Base-by-base conservation (phyloP, 495 filamentous ascomycete genomes). In the Aspergillus nidulans region DNA sequence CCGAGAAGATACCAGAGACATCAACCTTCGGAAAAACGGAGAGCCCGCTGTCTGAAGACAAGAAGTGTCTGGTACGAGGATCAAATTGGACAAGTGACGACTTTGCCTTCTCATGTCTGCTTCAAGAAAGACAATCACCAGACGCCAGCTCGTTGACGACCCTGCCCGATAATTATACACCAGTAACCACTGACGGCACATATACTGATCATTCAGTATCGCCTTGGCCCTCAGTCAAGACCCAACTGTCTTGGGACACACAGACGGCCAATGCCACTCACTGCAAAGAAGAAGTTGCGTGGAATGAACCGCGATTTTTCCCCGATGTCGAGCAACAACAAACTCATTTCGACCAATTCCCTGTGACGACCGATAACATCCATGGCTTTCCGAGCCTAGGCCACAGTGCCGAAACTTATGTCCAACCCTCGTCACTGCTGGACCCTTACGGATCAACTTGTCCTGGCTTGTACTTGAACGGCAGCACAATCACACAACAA, bases 21-120 rank as follows among this genome's bases (percentile, higher is more conserved):
- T 49, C 52, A 18, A 16, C 20, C 1, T 53, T 52, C 7, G 32
- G 30, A 2, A n/a, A 42, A 23, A 28, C 26, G 0, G 38, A 28
- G 5, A 52, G 20, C 8, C 26, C 36, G 23, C 19, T 45, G 10
- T 49, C 36, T 16, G 44, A 53, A 16, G 18, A 43, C 15, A 26
- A 26, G 7, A 44, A 20, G 18, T 21, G n/a, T 40, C 20, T 44
- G 4, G 12, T 49, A 23, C 42, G 36, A 55, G 41, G 25, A 15
- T 34, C 52, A 28, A 55, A 50, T 25, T 56, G 51, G 57, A 26
- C 46, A 13, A 45, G 19, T 5, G 41, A 45, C 26, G 51, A 52
- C 42, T 20, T 52, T 23, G 56, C 18, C 7, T 48, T 18, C 25
- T 43, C 36, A 18, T 23, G 23, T 6, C 21, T 52, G 9, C 41